A percentile compares a stretch with the other conserved stretches of the same genome.
These are phyloP conservation scores for Tetradesmus obliquus DNA, from an alignment of 139 green algal species.

Conservation along the genomic window DNA sequence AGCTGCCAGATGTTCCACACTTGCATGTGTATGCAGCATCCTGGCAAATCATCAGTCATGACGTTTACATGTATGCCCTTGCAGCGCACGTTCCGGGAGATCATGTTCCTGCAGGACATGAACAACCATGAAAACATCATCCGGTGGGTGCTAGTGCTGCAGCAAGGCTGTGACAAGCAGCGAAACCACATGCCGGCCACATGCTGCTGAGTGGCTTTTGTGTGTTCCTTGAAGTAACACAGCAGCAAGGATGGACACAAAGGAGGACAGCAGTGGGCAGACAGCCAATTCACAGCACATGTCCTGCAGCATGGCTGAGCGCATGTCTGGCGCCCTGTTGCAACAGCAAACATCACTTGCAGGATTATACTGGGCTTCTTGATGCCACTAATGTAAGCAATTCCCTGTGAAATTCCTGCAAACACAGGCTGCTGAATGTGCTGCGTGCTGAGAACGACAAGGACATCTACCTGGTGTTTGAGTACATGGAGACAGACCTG, in stretches of 20 bases:
- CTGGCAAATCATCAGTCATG: neutral
- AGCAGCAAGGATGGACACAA: neutral
- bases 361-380: neutral
- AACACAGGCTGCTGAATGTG: conserved; percentile 92
- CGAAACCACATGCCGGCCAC: too few species aligned
- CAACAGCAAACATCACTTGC: neutral
- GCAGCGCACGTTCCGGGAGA: conserved; percentile 97
- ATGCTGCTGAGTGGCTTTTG: neutral
- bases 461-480: conserved; percentile 98
- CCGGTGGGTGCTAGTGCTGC: neutral
- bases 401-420: neutral
- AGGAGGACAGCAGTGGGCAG: neutral
- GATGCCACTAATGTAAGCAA: neutral
- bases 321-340: neutral
- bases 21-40: neutral
- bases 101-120: conserved; percentile 99
- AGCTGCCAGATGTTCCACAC: neutral
- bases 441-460: conserved; percentile 97
- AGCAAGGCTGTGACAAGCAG: neutral
- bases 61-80: neutral
- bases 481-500: conserved; percentile 98
- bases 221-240: conserved; percentile 69
- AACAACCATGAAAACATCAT: conserved; percentile 64
- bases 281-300: conserved; percentile 71
- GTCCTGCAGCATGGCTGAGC: conserved; percentile 69